Evolutionary conservation across 2,329 filamentous ascomycete genomes (phyloP), one percentile per base, ranked within the genome.

Genomic region (Xylariaceae sp.): DNA sequence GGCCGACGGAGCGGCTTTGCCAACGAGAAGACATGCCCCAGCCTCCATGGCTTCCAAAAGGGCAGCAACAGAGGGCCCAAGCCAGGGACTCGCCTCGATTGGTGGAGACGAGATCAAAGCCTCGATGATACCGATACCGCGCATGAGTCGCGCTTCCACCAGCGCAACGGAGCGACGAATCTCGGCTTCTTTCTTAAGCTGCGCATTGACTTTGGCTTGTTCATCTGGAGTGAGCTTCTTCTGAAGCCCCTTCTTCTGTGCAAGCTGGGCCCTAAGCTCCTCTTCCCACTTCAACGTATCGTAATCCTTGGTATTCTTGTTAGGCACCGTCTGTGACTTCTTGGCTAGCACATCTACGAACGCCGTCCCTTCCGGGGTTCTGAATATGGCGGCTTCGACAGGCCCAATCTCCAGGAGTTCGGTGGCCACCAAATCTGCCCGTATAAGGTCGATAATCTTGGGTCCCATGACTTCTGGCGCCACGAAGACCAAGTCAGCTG

Each of bases 251-350:
- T 92, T 96, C 76, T 97, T 99, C 68, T 89, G 80, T n/a, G 91
- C 91, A 41, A 99, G 73, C 64, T 96, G 90, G 40, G 84, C 80
- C 54, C 91, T 81, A 6, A 99, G 78, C 60, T 99, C 94, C 69
- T 92, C 88, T 71, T 99, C 94, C 94, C 95, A 99, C 71, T 96
- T 96, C 41, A 96, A 73, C 1, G 90, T 95, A 64, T 99, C 90
- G 65, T 96, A 96, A 68, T 97, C 94, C 70, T 95, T 96, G 47
- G 84, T 86, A 65, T 90, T 96, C 73, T 96, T 97, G 72, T 91
- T 87, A 2, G 90, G 84, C 2, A 87, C 74, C 39, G 78, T 75
- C 57, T 82, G 82, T 55, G 84, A 76, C 68, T 95, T 95, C 68
- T 89, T 91, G 35, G 87, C 89, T 4, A 99, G 79, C 0, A 97